phyloP scores from a whole-genome alignment of 1,139 yeast genomes.

The Yamadazyma atlantica region DNA sequence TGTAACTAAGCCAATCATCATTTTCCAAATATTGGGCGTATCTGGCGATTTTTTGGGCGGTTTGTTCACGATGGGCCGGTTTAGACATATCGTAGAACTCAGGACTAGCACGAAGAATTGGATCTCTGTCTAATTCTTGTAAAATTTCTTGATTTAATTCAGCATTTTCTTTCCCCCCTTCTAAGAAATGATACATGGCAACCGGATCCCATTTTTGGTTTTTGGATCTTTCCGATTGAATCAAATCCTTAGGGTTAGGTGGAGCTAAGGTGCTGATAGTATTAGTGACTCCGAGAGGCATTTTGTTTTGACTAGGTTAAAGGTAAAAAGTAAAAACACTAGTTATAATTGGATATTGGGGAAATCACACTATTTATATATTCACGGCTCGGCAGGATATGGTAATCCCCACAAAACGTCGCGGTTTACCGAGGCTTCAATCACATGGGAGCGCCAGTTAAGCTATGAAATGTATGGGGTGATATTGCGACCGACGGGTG shows the following conservation, averaged over 20 bases:
- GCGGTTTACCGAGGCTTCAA: not conserved
- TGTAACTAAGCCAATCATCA: constrained; percentile 37
- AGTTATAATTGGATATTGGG: not conserved
- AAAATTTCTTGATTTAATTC: constrained; percentile 31
- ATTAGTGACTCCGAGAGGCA: constrained; percentile 9
- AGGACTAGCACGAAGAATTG: constrained; percentile 39
- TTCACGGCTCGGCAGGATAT: not conserved
- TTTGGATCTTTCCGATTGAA: constrained; percentile 34
- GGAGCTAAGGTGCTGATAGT: constrained; percentile 18
- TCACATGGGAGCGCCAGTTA: not conserved
- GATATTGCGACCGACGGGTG: not conserved
- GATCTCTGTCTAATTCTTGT: constrained; percentile 53
- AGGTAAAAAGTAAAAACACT: not conserved
- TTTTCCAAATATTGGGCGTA: constrained; percentile 45
- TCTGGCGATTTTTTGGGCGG: constrained; percentile 45
- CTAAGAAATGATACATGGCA: constrained; percentile 48
- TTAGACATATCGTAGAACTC: constrained; percentile 40
- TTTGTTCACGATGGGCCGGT: constrained; percentile 41
- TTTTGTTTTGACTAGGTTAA: no score
- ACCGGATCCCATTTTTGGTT: constrained; percentile 37
- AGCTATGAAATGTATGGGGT: not conserved
- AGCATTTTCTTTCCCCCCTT: constrained; percentile 40
- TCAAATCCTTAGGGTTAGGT: constrained; percentile 39
- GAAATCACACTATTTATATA: not conserved
- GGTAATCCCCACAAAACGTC: constrained; percentile 7